Base-by-base conservation (phyloP, 495 filamentous ascomycete genomes). In the Hypoxylon rickii region DNA sequence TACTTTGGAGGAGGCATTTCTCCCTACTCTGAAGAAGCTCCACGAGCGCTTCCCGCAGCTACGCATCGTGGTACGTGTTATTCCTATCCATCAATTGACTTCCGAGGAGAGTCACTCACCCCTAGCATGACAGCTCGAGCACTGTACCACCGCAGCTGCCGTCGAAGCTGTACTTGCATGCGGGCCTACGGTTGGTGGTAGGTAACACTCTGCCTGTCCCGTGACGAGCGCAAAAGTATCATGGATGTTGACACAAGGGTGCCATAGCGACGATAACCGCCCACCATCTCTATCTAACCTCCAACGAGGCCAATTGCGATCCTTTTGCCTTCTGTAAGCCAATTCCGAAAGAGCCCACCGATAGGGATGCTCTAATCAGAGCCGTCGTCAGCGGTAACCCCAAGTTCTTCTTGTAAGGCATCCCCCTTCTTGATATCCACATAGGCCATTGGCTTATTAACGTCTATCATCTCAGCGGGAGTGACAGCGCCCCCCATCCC, bases 281-380 rank as follows among this genome's bases (percentile, higher is more conserved):
- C 16, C 91, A 96, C 66, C 92, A 95, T 59, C 72, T 96, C 10
- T 89, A 79, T 53, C 76, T 96, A 19, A 87, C 86, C 22, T 84
- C 88, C 12, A 89, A 96, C 55, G 83, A 89, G 55, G 87, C 84
- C 76, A 82, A 81, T 0, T 84, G 83, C 48, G 87, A 95, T 12
- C 81, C 88, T 31, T 87, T 89, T 76, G 84, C 82, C 64, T 95
- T 90, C 78, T 96, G 92, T 80, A 96, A 96, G 73, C 90, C 88
- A 12, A 83, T 89, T 29, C 86, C 89, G 47, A 91, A 92, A 65
- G 71, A 71, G 11, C 86, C 89, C 3, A 78, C 79, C 13, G 92
- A 96, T 65, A 82, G 92, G 6, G 80, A 83, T 12, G 89, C 90
- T 5, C 79, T 96, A 44, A 72, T 96, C 51, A 79, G 80, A 38